Percentiles rank a stretch among this genome's conserved stretches.
phyloP scores from a whole-genome alignment of 306 rosid species.

The Ormosia semicastrata region DNA sequence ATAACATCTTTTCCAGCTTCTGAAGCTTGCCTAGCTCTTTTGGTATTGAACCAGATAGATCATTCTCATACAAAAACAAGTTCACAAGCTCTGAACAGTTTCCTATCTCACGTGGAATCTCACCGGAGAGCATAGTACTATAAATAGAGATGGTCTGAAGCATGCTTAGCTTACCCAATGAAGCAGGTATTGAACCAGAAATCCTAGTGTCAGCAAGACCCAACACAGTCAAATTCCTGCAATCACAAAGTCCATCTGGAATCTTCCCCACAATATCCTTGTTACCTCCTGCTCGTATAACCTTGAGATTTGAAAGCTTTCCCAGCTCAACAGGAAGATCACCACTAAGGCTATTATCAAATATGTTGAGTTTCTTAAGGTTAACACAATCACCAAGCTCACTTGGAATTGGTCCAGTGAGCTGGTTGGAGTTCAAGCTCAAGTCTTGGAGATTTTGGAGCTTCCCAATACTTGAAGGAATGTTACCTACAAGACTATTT shows the following conservation, averaged over 20 bases:
- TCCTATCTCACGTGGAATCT: conserved; percentile 74
- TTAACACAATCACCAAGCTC: conserved; percentile 57
- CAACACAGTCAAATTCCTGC: conserved; percentile 58
- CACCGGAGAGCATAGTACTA: conserved; percentile 71
- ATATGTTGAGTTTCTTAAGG: conserved; percentile 55
- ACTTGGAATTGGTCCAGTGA: conserved; percentile 63
- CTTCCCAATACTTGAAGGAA: conserved; percentile 65
- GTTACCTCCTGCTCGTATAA: conserved; percentile 78
- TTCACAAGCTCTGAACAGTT: conserved; percentile 85
- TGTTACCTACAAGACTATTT: conserved; percentile 59
- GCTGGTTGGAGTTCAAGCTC: conserved; percentile 68
- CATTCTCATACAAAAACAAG: conserved; percentile 70
- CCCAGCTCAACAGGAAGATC: conserved; percentile 57
- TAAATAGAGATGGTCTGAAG: conserved; percentile 78
- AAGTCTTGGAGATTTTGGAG: conserved; percentile 61
- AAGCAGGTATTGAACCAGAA: conserved; percentile 69
- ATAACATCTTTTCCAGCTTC: conserved; percentile 65
- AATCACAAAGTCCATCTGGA: conserved; percentile 63
- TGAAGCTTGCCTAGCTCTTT: conserved; percentile 67
- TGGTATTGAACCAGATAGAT: conserved; percentile 66
- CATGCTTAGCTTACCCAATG: conserved; percentile 56
- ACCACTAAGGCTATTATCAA: conserved; percentile 63
- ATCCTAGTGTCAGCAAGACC: conserved; percentile 81
- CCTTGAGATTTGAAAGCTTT: conserved; percentile 52
- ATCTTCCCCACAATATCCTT: conserved; percentile 62